Percentiles rank a stretch among this genome's conserved stretches.
phyloP scores from a whole-genome alignment of 306 rosid species.

The Dryas alaskensis region DNA sequence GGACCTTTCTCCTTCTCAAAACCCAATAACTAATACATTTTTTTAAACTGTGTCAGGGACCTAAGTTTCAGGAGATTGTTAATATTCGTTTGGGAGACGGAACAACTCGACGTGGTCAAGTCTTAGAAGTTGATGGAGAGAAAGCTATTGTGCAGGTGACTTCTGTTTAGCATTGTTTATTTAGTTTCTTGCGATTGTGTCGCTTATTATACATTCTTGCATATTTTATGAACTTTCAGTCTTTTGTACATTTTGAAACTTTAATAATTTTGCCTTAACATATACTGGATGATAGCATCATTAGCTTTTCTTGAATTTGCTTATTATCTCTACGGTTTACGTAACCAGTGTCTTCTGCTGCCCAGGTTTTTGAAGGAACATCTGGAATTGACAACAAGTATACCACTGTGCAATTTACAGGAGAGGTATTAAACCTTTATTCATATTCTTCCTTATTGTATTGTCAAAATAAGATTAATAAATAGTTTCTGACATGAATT shows the following conservation, averaged over 20 bases:
- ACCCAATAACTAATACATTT: constrained; percentile 16
- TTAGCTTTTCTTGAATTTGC: neutral
- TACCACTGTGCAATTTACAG: constrained; percentile 97
- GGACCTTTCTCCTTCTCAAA: neutral
- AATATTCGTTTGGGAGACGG: constrained; percentile 98
- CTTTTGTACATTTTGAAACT: neutral
- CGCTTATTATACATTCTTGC: neutral
- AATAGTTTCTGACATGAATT: constrained; percentile 9
- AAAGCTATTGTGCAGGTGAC: constrained; percentile 97
- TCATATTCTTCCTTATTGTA: constrained; percentile 19
- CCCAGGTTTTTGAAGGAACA: constrained; percentile 97
- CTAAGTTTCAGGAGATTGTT: constrained; percentile 97
- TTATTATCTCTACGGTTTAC: constrained; percentile 11
- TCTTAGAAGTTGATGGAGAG: constrained; percentile 97
- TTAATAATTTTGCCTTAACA: neutral
- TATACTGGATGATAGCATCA: neutral
- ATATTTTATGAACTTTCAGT: neutral
- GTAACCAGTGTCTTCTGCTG: constrained; percentile 11
- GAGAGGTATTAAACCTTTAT: constrained; percentile 66
- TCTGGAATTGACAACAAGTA: constrained; percentile 98
- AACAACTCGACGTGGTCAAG: constrained; percentile 88
- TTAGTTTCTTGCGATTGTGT: neutral
- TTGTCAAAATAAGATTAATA: neutral
- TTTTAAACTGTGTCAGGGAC: constrained; percentile 65
- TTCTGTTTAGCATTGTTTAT: constrained; percentile 9